A percentile compares a stretch with the other conserved stretches of the same genome.
phyloP scores from a whole-genome alignment of 176 grass and related monocot species.

The Carex pumila region DNA sequence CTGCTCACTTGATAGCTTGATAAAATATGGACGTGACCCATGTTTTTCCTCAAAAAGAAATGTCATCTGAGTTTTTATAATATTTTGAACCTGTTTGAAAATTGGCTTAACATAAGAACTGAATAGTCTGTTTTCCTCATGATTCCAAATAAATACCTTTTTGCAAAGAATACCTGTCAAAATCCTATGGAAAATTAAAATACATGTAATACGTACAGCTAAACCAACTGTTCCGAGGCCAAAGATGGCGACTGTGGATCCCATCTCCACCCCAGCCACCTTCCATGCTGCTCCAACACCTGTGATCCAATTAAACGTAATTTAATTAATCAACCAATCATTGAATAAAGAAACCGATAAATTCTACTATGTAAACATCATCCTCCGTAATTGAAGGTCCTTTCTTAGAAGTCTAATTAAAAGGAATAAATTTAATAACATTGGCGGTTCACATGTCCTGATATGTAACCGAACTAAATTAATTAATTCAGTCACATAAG shows the following conservation, averaged over 20 bases:
- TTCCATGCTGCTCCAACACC: conserved; percentile 71
- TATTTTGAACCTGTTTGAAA: neutral
- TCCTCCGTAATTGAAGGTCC: neutral
- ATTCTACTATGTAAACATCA: neutral
- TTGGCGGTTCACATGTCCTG: neutral
- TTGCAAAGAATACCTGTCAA: neutral
- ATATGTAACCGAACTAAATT: neutral
- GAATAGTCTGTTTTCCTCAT: neutral
- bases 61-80: neutral
- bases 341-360: neutral
- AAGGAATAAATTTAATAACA: neutral
- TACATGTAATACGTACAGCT: conserved; percentile 27
- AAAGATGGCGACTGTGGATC: conserved; percentile 50
- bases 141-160: neutral
- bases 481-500: neutral
- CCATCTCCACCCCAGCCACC: conserved; percentile 39
- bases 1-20: no score
- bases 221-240: conserved; percentile 71
- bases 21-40: no score
- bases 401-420: neutral
- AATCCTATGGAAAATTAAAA: neutral
- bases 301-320: neutral
- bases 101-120: neutral
- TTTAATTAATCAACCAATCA: neutral
- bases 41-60: neutral